A percentile compares a stretch with the other conserved stretches of the same genome.
Conservation (phyloP, 2,329 filamentous ascomycete genomes). For the Nemania abortiva region DNA sequence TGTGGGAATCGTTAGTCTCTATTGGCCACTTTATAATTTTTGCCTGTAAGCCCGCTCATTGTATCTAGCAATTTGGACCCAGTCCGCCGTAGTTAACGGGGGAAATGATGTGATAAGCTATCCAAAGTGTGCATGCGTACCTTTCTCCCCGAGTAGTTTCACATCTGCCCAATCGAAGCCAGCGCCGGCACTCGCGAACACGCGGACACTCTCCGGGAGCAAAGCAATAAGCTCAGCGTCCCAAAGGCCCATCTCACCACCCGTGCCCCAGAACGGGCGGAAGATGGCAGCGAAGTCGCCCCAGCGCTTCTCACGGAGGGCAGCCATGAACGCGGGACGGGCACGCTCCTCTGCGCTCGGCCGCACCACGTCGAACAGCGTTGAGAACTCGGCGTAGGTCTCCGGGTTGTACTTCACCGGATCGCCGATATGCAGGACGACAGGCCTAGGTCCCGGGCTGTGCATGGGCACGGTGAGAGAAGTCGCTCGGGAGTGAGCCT, state of each 20-base stretch:
- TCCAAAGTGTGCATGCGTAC: slow-evolving; percentile 50
- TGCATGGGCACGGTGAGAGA: slow-evolving; percentile 41
- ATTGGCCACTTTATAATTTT: neutral
- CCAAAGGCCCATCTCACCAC: slow-evolving; percentile 74
- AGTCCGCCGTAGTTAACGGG: neutral
- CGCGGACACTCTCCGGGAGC: slow-evolving; percentile 64
- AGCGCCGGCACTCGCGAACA: slow-evolving; percentile 71
- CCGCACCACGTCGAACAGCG: slow-evolving; percentile 63
- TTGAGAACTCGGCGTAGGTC: slow-evolving; percentile 59
- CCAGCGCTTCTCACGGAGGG: slow-evolving; percentile 64
- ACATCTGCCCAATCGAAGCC: slow-evolving; percentile 74
- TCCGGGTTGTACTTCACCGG: slow-evolving; percentile 63
- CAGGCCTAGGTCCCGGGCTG: slow-evolving; percentile 56
- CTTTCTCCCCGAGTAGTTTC: slow-evolving; percentile 69
- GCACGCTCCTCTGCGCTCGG: slow-evolving; percentile 64
- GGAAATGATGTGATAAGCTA: neutral
- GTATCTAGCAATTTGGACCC: neutral
- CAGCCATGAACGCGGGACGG: slow-evolving; percentile 62
- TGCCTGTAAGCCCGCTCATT: neutral
- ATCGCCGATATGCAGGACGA: slow-evolving; percentile 83
- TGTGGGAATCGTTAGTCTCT: slow-evolving; percentile 40
- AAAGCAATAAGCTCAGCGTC: slow-evolving; percentile 68
- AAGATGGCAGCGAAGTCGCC: slow-evolving; percentile 66
- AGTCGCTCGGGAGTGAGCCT: slow-evolving; percentile 31
- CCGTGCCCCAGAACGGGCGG: slow-evolving; percentile 72